Evolutionary conservation across 1,284 basidiomycete genomes (phyloP), one percentile per base, ranked within the genome.

Genomic region (Veloboletus limbatus): DNA sequence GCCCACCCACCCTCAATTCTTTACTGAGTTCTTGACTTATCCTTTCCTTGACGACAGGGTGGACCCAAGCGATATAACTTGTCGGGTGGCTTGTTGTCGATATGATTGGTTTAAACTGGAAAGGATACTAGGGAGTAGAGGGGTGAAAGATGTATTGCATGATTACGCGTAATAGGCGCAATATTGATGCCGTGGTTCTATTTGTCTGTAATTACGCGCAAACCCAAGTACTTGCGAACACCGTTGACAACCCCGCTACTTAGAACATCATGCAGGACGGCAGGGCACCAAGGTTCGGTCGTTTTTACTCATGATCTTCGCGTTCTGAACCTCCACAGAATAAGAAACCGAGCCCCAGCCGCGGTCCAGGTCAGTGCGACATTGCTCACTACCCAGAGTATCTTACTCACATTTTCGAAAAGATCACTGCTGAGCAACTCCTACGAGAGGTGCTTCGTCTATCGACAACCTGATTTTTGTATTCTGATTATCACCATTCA

Each of bases 401-500:
- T 33, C 45, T 41, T 48, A 42, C 53, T 53, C 33, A 62, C 41
- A 32, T 36, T 43, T 42, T 56, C 40, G 47, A 27, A 33, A 68
- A 94, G 88, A 96, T 98, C 72, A 97, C 95, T 44, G 92, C 96
- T 24, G 96, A 98, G 71, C 96, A 99, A 73, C 85, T 99, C 34
- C 77, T 99, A 13, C 87, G 97, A 60, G 97, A 99, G 75, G 91
- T 87, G 63, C 43, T 67, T 37, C 17, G 5, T 45, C 24, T 33
- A 30, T 22, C 34, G 22, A 18, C 17, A 47, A 1, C 16, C 14
- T 17, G 27, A 18, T 20, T 13, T 14, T 20, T 37, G 32, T 22
- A 43, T 52, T 26, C 34, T 62, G 17, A 54, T 16, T 3, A 47
- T 21, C 8, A 22, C 33, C 13, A 16, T 47, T 11, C 60, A 90